Conservation (phyloP, 225 moss, liverwort and hornwort species). For the Pleurozium schreberi region DNA sequence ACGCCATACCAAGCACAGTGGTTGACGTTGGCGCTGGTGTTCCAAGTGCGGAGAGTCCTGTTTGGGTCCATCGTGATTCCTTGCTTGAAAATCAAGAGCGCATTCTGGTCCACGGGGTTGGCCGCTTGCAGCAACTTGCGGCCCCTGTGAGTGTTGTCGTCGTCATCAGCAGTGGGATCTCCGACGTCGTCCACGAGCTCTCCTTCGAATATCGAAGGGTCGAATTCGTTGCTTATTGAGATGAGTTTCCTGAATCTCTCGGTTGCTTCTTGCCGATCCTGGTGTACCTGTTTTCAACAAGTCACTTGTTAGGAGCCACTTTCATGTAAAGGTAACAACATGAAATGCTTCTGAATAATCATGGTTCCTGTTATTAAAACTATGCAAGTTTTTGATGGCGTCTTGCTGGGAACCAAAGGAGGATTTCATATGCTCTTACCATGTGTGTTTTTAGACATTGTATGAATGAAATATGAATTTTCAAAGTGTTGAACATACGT, state of each 20-base stretch:
- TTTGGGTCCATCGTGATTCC: slow-evolving; percentile 6
- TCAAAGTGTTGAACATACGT: neutral
- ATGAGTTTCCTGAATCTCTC: slow-evolving; percentile 8
- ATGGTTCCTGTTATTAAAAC: neutral
- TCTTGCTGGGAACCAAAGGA: neutral
- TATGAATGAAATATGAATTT: neutral
- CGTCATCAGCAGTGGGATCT: neutral
- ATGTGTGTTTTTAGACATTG: neutral
- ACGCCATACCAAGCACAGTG: slow-evolving; percentile 15
- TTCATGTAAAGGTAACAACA: neutral
- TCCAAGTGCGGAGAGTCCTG: slow-evolving; percentile 10
- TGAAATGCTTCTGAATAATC: neutral
- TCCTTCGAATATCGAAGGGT: neutral
- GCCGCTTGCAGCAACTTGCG: slow-evolving; percentile 9
- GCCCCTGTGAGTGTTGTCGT: neutral
- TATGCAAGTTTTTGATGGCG: neutral
- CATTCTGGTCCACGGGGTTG: neutral
- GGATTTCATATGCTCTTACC: neutral
- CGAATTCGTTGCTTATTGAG: slow-evolving; percentile 1
- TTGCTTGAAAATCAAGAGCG: slow-evolving; percentile 11
- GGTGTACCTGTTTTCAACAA: neutral
- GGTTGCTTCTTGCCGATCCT: neutral
- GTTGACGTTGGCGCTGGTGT: neutral
- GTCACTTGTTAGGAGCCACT: neutral
- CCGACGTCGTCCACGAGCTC: neutral